Conservation (phyloP, 2,329 filamentous ascomycete species). For the Torrubiella hemipterigena region DNA sequence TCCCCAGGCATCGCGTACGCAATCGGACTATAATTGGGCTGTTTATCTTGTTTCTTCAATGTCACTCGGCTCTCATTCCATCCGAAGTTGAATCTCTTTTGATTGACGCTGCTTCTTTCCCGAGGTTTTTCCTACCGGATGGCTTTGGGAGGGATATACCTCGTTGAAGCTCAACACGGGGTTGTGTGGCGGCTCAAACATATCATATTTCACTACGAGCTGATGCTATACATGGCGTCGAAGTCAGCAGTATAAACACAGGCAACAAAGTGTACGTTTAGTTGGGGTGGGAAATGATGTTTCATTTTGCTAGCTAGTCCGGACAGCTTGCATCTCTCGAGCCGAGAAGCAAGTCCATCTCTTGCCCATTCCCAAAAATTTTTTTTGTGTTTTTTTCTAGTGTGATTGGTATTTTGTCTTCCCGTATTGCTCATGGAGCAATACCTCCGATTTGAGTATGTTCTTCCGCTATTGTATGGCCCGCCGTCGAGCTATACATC, state of each 20-base stretch:
- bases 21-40: slow-evolving; percentile 27
- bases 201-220: too few species aligned
- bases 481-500: too few species aligned
- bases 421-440: neutral
- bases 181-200: too few species aligned
- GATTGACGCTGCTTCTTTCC: neutral
- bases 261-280: too few species aligned
- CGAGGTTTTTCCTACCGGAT: too few species aligned
- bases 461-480: too few species aligned
- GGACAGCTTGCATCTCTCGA: neutral
- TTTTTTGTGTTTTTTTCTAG: neutral
- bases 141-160: neutral
- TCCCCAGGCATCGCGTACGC: too few species aligned
- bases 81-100: slow-evolving; percentile 9
- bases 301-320: neutral
- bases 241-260: slow-evolving; percentile 1
- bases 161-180: too few species aligned
- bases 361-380: neutral
- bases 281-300: neutral
- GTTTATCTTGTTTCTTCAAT: slow-evolving; percentile 17
- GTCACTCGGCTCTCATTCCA: slow-evolving; percentile 17
- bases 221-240: neutral
- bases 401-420: slow-evolving; percentile 1
- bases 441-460: too few species aligned
- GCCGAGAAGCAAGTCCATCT: neutral